Base-by-base conservation (phyloP, 148 eudicot species). In the Cornus suecica region DNA sequence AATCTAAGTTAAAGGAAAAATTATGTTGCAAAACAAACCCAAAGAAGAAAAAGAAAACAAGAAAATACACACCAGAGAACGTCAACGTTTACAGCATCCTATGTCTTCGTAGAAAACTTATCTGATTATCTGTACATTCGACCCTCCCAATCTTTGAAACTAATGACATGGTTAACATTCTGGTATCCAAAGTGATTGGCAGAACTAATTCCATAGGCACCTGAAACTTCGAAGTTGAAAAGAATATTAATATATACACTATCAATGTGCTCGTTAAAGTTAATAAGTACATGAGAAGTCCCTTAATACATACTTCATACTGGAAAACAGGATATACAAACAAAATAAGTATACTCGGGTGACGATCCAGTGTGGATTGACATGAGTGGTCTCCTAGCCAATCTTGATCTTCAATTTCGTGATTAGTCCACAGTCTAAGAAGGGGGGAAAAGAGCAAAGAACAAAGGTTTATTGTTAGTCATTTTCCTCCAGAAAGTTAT, bases 81-180 rank as follows among this genome's bases (percentile, higher is more conserved):
- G 76, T 62, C 72, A 37, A 72, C 66, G 66, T 20, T 25, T 25
- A 37, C 26, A 54, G 14, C 60, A 77, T 48, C 27, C 28, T 16
- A 45, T n/a, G 24, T 32, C 48, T 18, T 70, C 2, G 66, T 56
- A 68, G 52, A 42, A 66, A 74, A 29, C 28, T 52, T 52, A 20
- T 31, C 37, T 65, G 3, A 60, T 48, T 56, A 65, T 34, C 76
- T 78, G 71, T 65, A 78, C 71, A 72, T 78, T 65, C 22, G 31
- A 48, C 65, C 71, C 11, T 71, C 71, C 11, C 3, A 65, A 5
- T 15, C 65, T 32, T 65, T 25, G 29, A 18, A 52, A 66, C 64
- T 25, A 45, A 13, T 71, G 10, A 65, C 14, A 42, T 30, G 45
- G 34, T 32, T 65, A 45, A n/a, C 22, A 65, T 52, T 52, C 24